phyloP scores from a whole-genome alignment of 2,329 filamentous ascomycete species.

The Stachybotrys echinatus region DNA sequence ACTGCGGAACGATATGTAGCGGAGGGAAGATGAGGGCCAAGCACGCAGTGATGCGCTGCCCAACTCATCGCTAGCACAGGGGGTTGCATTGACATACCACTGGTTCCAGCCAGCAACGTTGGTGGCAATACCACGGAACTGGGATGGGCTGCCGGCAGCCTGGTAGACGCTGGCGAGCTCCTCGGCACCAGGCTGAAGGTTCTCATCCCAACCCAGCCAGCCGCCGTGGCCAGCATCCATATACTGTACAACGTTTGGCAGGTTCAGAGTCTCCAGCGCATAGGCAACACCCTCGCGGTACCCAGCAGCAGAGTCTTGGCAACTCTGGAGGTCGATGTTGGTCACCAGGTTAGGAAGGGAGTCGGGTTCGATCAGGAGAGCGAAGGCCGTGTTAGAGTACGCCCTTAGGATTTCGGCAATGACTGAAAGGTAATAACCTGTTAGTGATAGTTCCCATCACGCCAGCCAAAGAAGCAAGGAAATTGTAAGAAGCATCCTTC shows the following conservation, averaged over 20 bases:
- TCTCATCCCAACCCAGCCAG: slow-evolving; percentile 54
- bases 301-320: slow-evolving; percentile 37
- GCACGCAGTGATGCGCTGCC: neutral
- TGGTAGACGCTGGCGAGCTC: slow-evolving; percentile 44
- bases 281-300: slow-evolving; percentile 47
- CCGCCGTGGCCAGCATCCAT: slow-evolving; percentile 53
- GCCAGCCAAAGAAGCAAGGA: neutral
- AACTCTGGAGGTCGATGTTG: slow-evolving; percentile 46
- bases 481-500: no score
- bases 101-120: slow-evolving; percentile 55
- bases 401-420: slow-evolving; percentile 24
- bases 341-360: slow-evolving; percentile 55
- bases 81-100: slow-evolving; percentile 17
- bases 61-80: neutral
- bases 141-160: slow-evolving; percentile 40
- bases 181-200: slow-evolving; percentile 42
- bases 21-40: slow-evolving; percentile 31
- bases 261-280: slow-evolving; percentile 44
- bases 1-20: neutral
- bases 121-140: slow-evolving; percentile 49
- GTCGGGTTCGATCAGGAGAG: slow-evolving; percentile 50
- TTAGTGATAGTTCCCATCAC: neutral
- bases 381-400: slow-evolving; percentile 36
- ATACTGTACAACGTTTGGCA: slow-evolving; percentile 54
- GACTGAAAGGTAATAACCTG: neutral